Percentiles rank a stretch among this genome's conserved stretches.
Conservation (phyloP, 73 alveolate genomes). For the Paramecium sonneborni region DNA sequence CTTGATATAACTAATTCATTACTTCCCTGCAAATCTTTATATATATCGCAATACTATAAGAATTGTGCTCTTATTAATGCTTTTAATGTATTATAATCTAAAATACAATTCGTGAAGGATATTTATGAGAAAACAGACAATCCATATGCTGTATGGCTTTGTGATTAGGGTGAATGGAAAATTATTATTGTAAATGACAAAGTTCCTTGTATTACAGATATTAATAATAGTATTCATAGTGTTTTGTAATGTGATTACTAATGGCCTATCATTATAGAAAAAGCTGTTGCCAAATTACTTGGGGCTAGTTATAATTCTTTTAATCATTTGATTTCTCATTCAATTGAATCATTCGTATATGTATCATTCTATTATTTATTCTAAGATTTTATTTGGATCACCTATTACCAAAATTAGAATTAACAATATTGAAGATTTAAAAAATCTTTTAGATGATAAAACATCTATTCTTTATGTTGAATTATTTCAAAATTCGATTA, state of each 20-base stretch:
- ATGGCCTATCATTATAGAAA: conserved; percentile 30
- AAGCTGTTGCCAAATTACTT: not conserved
- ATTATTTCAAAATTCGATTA: not conserved
- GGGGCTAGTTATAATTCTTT: not conserved
- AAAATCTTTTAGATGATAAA: not conserved
- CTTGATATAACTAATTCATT: not conserved
- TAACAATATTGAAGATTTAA: not conserved
- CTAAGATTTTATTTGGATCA: not conserved
- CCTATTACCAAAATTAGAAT: not conserved
- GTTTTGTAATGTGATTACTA: not conserved
- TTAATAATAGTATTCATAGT: not conserved
- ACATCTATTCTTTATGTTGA: not conserved
- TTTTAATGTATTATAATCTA: not conserved
- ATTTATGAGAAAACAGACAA: not conserved
- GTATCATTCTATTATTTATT: not conserved
- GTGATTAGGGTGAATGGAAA: conserved; percentile 35
- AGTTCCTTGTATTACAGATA: not conserved
- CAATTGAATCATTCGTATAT: not conserved
- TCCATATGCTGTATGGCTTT: not conserved
- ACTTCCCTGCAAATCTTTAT: not conserved
- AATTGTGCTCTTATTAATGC: not conserved
- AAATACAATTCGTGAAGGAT: not conserved
- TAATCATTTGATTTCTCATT: not conserved
- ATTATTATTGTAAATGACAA: not conserved
- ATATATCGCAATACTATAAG: not conserved